A percentile compares a stretch with the other conserved stretches of the same genome.
These are phyloP conservation scores for Hanseniaspora uvarum DNA, from an alignment of 1,139 yeast genomes.

Conservation along the genomic window DNA sequence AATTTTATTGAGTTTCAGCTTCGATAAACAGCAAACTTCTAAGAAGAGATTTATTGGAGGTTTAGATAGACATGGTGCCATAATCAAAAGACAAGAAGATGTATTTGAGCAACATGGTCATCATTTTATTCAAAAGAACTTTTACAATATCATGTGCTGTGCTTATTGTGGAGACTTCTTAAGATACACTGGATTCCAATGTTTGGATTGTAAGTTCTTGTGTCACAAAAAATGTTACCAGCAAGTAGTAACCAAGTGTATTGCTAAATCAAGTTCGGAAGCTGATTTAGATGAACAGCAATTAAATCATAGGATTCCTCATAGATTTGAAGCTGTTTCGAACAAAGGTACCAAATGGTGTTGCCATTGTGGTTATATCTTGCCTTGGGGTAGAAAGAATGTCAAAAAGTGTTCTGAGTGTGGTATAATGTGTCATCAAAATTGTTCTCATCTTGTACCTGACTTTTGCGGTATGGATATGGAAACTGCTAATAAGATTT, in stretches of 20 bases:
- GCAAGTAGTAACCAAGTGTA: conserved; percentile 90
- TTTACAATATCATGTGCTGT: conserved; percentile 92
- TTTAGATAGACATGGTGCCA: conserved; percentile 96
- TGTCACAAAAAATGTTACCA: conserved; percentile 93
- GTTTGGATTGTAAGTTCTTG: conserved; percentile 87
- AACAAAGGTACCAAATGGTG: conserved; percentile 98
- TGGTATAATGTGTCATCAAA: conserved; percentile 87
- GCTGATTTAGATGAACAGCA: conserved; percentile 73
- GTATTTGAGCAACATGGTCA: conserved; percentile 95
- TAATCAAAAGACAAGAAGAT: conserved; percentile 88
- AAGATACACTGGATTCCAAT: conserved; percentile 88
- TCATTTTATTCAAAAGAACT: conserved; percentile 89
- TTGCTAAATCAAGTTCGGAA: conserved; percentile 80
- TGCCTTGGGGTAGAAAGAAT: conserved; percentile 90
- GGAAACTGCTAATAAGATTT: conserved; percentile 88
- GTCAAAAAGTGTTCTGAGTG: conserved; percentile 94
- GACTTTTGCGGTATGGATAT: conserved; percentile 97
- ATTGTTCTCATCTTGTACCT: conserved; percentile 89
- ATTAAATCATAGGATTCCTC: conserved; percentile 92
- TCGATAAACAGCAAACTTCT: conserved; percentile 54
- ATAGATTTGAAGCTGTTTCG: conserved; percentile 79
- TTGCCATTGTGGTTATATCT: conserved; percentile 92
- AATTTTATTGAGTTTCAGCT: conserved; percentile 63
- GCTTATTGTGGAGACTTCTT: conserved; percentile 93
- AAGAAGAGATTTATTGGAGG: conserved; percentile 41